phyloP scores from a whole-genome alignment of 805 yeast species.

The Saccharomycopsis sp. region DNA sequence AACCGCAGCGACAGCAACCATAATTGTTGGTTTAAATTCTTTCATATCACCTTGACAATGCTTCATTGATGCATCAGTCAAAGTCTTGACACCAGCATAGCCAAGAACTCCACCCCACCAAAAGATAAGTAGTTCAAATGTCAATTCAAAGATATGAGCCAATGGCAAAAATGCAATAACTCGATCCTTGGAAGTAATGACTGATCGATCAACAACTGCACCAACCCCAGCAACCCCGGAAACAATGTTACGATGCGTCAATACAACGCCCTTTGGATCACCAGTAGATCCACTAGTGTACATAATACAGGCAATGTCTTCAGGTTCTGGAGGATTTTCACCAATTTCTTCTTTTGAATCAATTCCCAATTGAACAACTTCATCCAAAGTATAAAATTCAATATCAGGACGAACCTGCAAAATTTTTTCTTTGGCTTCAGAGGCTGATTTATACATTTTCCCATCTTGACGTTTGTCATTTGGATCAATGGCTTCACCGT shows the following conservation, averaged over 20 bases:
- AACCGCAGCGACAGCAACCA: slow-evolving; percentile 99
- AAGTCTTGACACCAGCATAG: slow-evolving; percentile 87
- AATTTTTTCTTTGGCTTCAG: slow-evolving; percentile 51
- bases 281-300: slow-evolving; percentile 87
- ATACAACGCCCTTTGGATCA: slow-evolving; percentile 76
- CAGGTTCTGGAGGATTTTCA: slow-evolving; percentile 43
- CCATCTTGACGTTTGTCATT: slow-evolving; percentile 62
- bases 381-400: slow-evolving; percentile 55
- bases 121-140: slow-evolving; percentile 69
- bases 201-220: slow-evolving; percentile 46
- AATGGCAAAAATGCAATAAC: slow-evolving; percentile 86
- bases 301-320: slow-evolving; percentile 69
- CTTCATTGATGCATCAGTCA: slow-evolving; percentile 72
- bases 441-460: slow-evolving; percentile 49
- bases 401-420: slow-evolving; percentile 70
- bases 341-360: slow-evolving; percentile 35
- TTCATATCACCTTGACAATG: slow-evolving; percentile 86
- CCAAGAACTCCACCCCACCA: slow-evolving; percentile 91
- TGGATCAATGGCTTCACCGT: slow-evolving; percentile 53
- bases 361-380: slow-evolving; percentile 58
- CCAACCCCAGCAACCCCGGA: slow-evolving; percentile 85
- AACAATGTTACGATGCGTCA: slow-evolving; percentile 59
- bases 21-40: slow-evolving; percentile 81
- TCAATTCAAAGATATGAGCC: slow-evolving; percentile 93
- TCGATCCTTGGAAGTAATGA: slow-evolving; percentile 54